These are phyloP conservation scores for Colletotrichum theobromicola DNA, from an alignment of 2,329 filamentous ascomycete species.

Conservation along the genomic window DNA sequence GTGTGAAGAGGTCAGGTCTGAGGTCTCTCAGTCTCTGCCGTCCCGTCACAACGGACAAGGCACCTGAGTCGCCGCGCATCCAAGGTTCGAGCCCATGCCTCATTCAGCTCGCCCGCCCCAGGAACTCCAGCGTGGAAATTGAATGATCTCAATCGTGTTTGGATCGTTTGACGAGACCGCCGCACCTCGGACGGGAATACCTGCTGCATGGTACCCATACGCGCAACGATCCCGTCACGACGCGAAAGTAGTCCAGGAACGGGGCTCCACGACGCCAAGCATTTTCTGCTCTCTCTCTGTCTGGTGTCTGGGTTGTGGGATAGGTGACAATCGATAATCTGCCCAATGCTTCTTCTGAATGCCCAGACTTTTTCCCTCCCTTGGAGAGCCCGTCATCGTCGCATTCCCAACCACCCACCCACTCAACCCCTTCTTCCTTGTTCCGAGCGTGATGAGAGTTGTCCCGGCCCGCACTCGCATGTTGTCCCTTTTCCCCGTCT, in stretches of 20 bases:
- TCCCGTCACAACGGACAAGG: background rate
- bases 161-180: background rate
- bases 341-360: background rate
- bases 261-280: background rate
- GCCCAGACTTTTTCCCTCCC: background rate
- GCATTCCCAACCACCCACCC: background rate
- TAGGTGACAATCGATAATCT: background rate
- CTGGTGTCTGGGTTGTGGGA: background rate
- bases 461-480: background rate
- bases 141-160: background rate
- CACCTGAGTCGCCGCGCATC: constrained; percentile 13
- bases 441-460: background rate
- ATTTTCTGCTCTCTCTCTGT: too few species aligned
- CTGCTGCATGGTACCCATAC: background rate
- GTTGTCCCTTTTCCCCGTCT: background rate
- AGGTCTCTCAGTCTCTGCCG: too few species aligned
- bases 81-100: constrained; percentile 6
- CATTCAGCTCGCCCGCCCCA: background rate
- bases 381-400: background rate
- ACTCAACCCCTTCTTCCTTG: background rate
- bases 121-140: background rate
- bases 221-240: background rate
- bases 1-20: background rate
- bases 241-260: background rate
- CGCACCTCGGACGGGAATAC: background rate